Evolutionary conservation across 768 basidiomycete genomes (phyloP), one percentile per base, ranked within the genome.

Genomic region (Peribolospora kevripleyi): DNA sequence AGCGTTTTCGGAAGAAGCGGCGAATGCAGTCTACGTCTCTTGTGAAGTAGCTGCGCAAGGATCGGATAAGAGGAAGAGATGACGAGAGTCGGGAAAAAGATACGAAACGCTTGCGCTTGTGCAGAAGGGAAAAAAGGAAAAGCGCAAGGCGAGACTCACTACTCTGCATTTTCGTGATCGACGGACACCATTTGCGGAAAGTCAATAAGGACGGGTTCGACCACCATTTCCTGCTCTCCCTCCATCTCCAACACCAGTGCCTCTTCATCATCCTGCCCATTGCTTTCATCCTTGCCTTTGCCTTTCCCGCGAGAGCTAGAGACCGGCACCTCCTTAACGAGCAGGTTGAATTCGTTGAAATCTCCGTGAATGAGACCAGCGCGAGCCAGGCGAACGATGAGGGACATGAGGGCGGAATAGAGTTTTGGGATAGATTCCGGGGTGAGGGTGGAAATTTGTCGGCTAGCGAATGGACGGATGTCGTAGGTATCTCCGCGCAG

Each of bases 141-240:
- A 37, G 42, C 36, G 47, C 8, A 41, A 38, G 10, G 8, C 11
- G 10, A 6, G 14, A 65, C 78, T 67, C 61, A 87, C 86, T 82
- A 93, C 71, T 97, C 93, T 5, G 93, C 93, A 66, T 98, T 93
- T 62, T 79, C 77, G 61, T 98, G 93, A 50, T 87, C 83, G 38
- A 84, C 90, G 72, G 83, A 86, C 68, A 97, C 86, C 91, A 97
- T 95, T 71, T 98, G 93, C 6, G 93, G 93, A 66, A 98, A 98
- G 70, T 98, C 93, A 62, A 98, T 98, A 47, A 98, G 78, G 53
- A 95, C 69, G 6, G 90, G 84, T 62, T 85, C 79, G 8, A 61
- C 14, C 41, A 59, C 43, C 58, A 55, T 46, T 52, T 54, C 54
- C 56, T 59, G 58, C n/a, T 61, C 60, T 0, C 52, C 52, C 43